Evolutionary conservation across 495 filamentous ascomycete species (phyloP), one percentile per base, ranked within the genome.

Genomic region (Neurospora pannonica): DNA sequence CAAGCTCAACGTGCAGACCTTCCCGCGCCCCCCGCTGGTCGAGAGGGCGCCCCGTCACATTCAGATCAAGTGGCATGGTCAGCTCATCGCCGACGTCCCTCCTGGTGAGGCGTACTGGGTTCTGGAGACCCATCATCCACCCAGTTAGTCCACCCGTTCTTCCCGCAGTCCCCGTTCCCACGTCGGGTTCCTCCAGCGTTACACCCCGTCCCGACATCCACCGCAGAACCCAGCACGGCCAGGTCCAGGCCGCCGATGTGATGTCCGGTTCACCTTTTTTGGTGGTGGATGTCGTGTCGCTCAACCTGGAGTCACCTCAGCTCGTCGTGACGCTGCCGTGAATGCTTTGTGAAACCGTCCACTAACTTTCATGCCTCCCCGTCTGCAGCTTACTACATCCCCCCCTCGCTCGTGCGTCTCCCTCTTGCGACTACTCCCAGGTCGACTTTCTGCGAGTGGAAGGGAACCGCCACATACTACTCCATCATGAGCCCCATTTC

Each of bases 71-170:
- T 89, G 85, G 83, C 78, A 86, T 42, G 83, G 81, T 70, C 79
- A 86, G 39, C 80, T 84, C 73, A 86, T 89, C 71, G 88, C 87
- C 13, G 87, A 89, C 43, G 78, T 76, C 72, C 75, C 80, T n/a
- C 88, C 88, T 15, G 84, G 81, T 73, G 83, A 87, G 40, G 87
- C 82, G 5, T 89, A 85, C 80, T 89, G 88, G 87, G 87, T 88
- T n/a, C 77, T 90, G 70, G 88, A 90, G 79, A 88, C 87, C 38
- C 83, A 86, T 76, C 88, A 89, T 73, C 85, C 88, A 69, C 88
- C 88, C 4, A 88, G 84, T 87, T 71, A 21, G 79, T 80, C 7
- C 54, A 31, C 54, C 38, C 70, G 37, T 67, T 71, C 69, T 24
- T 70, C 43, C 54, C 39, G 39, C 36, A 38, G 38, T 46, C 46